These are phyloP conservation scores for Aureobasidium sp. DNA, from an alignment of 2,329 filamentous ascomycete genomes.

Conservation along the genomic window DNA sequence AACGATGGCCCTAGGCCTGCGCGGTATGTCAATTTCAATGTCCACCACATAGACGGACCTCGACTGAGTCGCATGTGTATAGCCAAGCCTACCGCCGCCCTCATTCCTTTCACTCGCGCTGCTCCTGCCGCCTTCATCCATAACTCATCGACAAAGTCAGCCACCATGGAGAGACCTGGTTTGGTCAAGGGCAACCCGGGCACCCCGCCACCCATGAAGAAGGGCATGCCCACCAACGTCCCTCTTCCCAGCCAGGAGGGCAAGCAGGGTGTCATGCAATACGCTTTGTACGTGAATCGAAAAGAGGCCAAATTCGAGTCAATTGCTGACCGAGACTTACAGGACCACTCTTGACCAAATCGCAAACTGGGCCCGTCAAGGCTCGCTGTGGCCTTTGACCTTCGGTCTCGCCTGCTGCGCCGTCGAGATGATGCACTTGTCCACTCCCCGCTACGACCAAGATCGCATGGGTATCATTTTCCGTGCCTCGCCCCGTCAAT, in stretches of 20 bases:
- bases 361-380: conserved; percentile 77
- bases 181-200: conserved; percentile 49
- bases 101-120: conserved; percentile 55
- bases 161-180: conserved; percentile 47
- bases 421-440: conserved; percentile 89
- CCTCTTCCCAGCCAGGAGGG: conserved; percentile 69
- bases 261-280: conserved; percentile 76
- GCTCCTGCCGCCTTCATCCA: conserved; percentile 56
- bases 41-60: background rate
- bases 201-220: conserved; percentile 46
- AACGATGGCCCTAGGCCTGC: conserved; percentile 48
- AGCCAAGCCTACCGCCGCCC: conserved; percentile 60
- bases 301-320: background rate
- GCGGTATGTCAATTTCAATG: conserved; percentile 38
- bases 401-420: conserved; percentile 86
- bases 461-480: conserved; percentile 86
- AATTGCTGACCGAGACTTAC: conserved; percentile 20
- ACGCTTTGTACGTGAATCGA: conserved; percentile 63
- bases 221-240: conserved; percentile 57
- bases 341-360: conserved; percentile 74
- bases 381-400: conserved; percentile 81
- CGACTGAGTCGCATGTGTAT: conserved; percentile 18
- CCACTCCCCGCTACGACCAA: conserved; percentile 81
- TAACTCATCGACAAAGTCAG: conserved; percentile 57
- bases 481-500: conserved; percentile 78